These are phyloP conservation scores for Russula abietina DNA, from an alignment of 768 basidiomycete genomes.

Conservation along the genomic window DNA sequence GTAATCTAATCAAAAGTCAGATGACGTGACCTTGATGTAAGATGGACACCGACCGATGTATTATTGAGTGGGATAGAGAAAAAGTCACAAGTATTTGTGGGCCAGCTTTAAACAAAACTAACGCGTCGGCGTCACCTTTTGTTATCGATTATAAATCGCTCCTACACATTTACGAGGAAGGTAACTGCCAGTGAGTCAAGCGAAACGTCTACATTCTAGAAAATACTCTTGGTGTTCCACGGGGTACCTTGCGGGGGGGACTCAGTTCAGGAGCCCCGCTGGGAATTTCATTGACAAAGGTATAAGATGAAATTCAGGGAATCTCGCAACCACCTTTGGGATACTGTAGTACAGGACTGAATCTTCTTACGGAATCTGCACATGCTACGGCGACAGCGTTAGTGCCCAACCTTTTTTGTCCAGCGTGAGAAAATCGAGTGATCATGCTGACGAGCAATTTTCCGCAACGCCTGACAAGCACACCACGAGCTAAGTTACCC, in stretches of 20 bases:
- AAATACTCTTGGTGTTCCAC: too few species aligned
- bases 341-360: too few species aligned
- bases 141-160: background rate
- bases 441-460: background rate
- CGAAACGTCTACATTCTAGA: too few species aligned
- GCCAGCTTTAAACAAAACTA: too few species aligned
- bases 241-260: too few species aligned
- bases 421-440: background rate
- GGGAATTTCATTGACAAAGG: background rate
- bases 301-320: background rate
- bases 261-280: too few species aligned
- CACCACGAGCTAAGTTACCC: too few species aligned
- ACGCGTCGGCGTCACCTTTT: too few species aligned
- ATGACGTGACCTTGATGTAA: background rate
- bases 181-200: background rate
- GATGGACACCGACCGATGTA: background rate
- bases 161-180: background rate
- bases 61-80: too few species aligned
- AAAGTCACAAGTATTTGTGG: background rate
- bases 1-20: background rate
- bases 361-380: background rate
- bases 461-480: background rate
- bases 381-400: background rate
- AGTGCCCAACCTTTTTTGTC: background rate
- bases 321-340: background rate